Evolutionary conservation across 306 rosid genomes (phyloP), one percentile per base, ranked within the genome.

Genomic region (Alnus rubra): DNA sequence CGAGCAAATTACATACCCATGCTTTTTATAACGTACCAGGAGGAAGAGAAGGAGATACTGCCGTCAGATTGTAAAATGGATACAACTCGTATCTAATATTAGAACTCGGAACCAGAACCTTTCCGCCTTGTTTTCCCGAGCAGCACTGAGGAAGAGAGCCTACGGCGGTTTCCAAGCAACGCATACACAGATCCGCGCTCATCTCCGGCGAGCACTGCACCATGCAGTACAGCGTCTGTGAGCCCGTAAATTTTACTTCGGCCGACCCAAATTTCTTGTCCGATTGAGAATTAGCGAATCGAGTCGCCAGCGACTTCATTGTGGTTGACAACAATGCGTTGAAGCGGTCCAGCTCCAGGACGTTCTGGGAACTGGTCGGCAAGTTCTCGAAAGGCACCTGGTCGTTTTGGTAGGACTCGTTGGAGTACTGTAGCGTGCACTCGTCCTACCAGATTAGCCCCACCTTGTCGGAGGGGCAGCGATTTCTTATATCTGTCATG

Each of bases 381-480:
- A 42, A 2, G 47, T 42, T 42, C 47, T 42, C 4, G 47, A 42
- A 42, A 42, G 47, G 47, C 47, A 42, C 47, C 47, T 42, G 47
- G 5, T 2, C 2, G 47, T 42, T 42, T 5, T 2, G 47, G 47
- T 42, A 42, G 47, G 80, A 77, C 19, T 4, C 28, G 59, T 82
- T 37, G 23, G 82, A 53, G 16, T 84, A 84, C 3, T 75, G 83
- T 7, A 84, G 5, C 33, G 28, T 49, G 78, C 85, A 84, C 15
- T 56, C 33, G 44, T 80, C 88, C 55, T 80, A 80, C 84, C 84
- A 80, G 5, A 80, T 37, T 42, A 84, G 18, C 2, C 75, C 70
- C 18, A 49, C 67, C 53, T 74, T 68, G 7, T 11, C n/a, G n/a
- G n/a, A n/a, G n/a, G n/a, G n/a, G n/a, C n/a, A n/a, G n/a, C n/a